A percentile compares a stretch with the other conserved stretches of the same genome.
These are phyloP conservation scores for Plantago rigida DNA, from an alignment of 305 asterid genomes.

Conservation along the genomic window DNA sequence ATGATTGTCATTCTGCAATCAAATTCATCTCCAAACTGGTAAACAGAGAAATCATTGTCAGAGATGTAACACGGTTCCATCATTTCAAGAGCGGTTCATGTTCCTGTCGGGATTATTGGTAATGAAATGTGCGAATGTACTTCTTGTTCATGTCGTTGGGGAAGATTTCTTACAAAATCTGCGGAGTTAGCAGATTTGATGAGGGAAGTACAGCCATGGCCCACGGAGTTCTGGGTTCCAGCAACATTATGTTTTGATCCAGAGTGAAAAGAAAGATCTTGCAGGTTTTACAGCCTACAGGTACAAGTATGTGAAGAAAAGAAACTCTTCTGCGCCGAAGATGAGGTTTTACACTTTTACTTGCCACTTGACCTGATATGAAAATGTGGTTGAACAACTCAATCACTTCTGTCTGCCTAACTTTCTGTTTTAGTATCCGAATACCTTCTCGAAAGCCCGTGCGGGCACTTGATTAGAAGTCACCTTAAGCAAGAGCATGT, in stretches of 20 bases:
- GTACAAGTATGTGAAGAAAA: background rate
- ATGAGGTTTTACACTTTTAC: no score
- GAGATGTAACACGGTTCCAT: conserved; percentile 82
- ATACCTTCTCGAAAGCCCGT: no score
- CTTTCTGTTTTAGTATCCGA: no score
- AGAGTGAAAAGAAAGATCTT: background rate
- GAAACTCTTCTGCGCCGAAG: no score
- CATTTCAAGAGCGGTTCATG: conserved; percentile 71
- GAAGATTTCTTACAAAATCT: background rate
- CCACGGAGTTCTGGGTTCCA: background rate
- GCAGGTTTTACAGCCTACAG: background rate
- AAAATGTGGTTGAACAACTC: no score
- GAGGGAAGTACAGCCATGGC: no score
- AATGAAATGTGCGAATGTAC: background rate
- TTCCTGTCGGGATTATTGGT: conserved; percentile 83
- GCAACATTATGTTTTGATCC: background rate
- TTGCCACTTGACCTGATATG: no score
- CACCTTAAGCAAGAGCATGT: no score
- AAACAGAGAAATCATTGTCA: conserved; percentile 55
- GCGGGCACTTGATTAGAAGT: no score
- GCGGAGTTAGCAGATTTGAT: background rate
- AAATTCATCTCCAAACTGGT: conserved; percentile 62
- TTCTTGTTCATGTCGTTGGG: background rate
- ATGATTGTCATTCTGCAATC: conserved; percentile 79
- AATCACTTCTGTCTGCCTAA: no score